phyloP scores from a whole-genome alignment of 768 basidiomycete genomes.

The Termitomyces eurrhizus region DNA sequence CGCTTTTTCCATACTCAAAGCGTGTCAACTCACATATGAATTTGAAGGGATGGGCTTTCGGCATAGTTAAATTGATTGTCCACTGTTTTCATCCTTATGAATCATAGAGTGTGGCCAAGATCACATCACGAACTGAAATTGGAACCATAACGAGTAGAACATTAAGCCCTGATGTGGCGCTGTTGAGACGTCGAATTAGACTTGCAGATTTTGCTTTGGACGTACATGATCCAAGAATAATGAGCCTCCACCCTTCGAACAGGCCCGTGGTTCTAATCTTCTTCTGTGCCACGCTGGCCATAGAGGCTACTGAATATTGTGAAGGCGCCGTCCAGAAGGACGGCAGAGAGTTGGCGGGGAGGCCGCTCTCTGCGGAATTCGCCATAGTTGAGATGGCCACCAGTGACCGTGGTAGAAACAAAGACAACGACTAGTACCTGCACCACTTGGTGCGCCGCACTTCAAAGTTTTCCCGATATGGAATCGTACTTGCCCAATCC shows the following conservation, averaged over 20 bases:
- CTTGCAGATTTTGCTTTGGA: neutral
- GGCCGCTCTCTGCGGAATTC: constrained; percentile 8
- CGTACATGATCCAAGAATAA: constrained; percentile 58
- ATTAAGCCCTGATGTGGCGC: constrained; percentile 56
- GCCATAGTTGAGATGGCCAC: constrained; percentile 7
- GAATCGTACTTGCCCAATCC: constrained; percentile 3
- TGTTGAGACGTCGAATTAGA: neutral
- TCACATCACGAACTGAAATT: constrained; percentile 48
- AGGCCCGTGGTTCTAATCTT: neutral
- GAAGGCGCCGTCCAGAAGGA: constrained; percentile 14
- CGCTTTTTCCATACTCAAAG: neutral
- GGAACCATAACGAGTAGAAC: constrained; percentile 63
- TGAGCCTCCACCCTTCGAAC: constrained; percentile 46
- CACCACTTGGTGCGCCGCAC: neutral
- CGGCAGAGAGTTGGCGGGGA: constrained; percentile 7
- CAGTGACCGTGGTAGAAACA: constrained; percentile 10
- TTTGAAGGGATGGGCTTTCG: constrained; percentile 47
- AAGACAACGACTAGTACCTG: constrained; percentile 2
- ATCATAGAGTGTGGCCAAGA: neutral
- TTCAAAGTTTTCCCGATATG: constrained; percentile 2
- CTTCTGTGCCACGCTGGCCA: neutral
- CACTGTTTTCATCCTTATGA: constrained; percentile 36
- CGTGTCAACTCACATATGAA: constrained; percentile 46
- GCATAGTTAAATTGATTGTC: constrained; percentile 45
- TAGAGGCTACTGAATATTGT: constrained; percentile 10